Evolutionary conservation across 352 stramenopile species (phyloP).

Genomic region (Phytophthora macrochlamydospora): DNA sequence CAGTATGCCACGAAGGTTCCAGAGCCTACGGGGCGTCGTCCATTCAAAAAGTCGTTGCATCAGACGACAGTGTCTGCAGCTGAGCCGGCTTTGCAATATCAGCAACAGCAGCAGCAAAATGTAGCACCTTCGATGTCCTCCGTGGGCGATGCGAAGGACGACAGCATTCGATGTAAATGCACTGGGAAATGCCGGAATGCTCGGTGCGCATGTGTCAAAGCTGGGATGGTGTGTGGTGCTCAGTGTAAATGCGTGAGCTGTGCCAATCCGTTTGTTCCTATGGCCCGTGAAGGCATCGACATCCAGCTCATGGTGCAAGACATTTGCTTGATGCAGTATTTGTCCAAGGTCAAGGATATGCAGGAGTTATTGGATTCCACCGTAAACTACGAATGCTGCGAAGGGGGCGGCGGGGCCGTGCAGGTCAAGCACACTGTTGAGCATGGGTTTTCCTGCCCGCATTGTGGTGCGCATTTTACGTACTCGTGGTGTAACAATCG

Average conservation of each 20-base stretch:
- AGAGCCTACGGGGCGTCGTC: constrained; percentile 62
- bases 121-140: constrained; percentile 2
- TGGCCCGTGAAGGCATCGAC: constrained; percentile 70
- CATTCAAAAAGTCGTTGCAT: constrained; percentile 73
- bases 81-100: constrained; percentile 13
- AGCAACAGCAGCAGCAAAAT: constrained; percentile 7
- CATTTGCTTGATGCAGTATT: constrained; percentile 81
- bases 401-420: constrained; percentile 49
- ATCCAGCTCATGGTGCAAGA: constrained; percentile 71
- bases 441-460: constrained; percentile 62
- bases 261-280: constrained; percentile 80
- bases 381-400: constrained; percentile 71
- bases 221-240: constrained; percentile 73
- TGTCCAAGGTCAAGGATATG: constrained; percentile 88
- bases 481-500: constrained; percentile 87
- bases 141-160: constrained; percentile 36
- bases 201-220: constrained; percentile 82
- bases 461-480: constrained; percentile 63
- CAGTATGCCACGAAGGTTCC: constrained; percentile 60
- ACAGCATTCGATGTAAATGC: constrained; percentile 70
- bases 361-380: constrained; percentile 76
- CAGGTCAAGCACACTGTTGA: constrained; percentile 74
- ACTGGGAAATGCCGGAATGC: constrained; percentile 86
- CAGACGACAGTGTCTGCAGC: constrained; percentile 26
- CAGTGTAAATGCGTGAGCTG: constrained; percentile 84